These are phyloP conservation scores for Zangia roseola DNA, from an alignment of 768 basidiomycete genomes.

Conservation along the genomic window DNA sequence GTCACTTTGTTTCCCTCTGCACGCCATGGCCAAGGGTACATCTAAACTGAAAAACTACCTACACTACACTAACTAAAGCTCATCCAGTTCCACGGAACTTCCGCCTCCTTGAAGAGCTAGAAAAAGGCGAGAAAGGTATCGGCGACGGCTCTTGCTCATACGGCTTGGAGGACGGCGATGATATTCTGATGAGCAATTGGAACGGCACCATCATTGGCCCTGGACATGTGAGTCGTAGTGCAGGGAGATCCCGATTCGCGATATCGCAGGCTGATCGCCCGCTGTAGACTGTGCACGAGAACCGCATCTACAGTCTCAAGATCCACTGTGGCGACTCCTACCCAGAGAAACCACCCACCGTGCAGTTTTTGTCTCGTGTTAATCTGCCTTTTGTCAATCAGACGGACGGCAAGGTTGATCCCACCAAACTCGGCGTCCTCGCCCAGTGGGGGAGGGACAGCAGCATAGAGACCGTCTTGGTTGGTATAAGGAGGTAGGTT, in stretches of 20 bases:
- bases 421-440: conserved; percentile 67
- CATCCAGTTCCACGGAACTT: conserved; percentile 90
- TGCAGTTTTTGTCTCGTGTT: conserved; percentile 86
- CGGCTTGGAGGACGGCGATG: conserved; percentile 91
- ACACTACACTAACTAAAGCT: neutral
- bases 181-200: conserved; percentile 98
- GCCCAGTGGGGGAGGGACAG: conserved; percentile 69
- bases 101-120: conserved; percentile 94
- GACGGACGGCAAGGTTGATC: conserved; percentile 75
- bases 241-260: conserved; percentile 4
- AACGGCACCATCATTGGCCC: conserved; percentile 99
- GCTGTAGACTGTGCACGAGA: conserved; percentile 91
- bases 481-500: conserved; percentile 86
- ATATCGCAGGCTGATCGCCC: conserved; percentile 16
- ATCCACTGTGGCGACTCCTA: conserved; percentile 79
- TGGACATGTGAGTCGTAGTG: conserved; percentile 73
- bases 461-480: conserved; percentile 85
- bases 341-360: conserved; percentile 73
- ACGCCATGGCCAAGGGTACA: conserved; percentile 53
- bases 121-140: conserved; percentile 99
- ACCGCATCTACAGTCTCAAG: conserved; percentile 94
- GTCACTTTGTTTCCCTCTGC: conserved; percentile 8
- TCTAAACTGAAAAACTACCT: neutral
- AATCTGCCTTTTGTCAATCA: conserved; percentile 91
- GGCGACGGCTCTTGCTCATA: conserved; percentile 98